Base-by-base conservation (phyloP, 2,329 filamentous ascomycete species). In the Hortaea werneckii region DNA sequence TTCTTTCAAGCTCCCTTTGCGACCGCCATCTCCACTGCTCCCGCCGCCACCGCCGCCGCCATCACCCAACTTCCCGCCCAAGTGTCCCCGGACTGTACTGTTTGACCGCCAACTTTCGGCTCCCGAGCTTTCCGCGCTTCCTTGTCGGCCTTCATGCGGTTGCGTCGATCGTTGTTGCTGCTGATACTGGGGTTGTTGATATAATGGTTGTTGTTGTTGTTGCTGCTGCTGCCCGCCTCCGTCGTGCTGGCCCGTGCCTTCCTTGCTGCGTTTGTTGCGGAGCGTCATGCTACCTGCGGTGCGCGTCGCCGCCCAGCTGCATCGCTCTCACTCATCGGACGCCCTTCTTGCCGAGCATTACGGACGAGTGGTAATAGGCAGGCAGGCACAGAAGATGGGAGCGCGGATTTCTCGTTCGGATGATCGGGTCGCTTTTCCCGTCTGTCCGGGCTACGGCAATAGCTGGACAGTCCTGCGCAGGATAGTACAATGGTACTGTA, bases 81-180 rank as follows among this genome's bases (percentile, higher is more conserved):
- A 59, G 12, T 56, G 72, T 2, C 75, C 80, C 10, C 40, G 40
- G 2, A 83, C 72, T 44, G 83, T 87, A 59, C 79, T 76, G 60
- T 74, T 76, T 50, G 82, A 85, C 57, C 76, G 76, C 66, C 76
- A 78, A 69, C 80, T 85, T 58, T 79, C 76, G 59, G 76, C 77
- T 68, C 77, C 79, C 54, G 77, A 76, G 73, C 77, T 80, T 68
- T 78, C 78, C 54, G 75, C 69, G 53, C 80, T 81, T 70, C 76
- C 80, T 74, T 50, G 50, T 43, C 42, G 45, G 8, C 9, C 32
- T n/a, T 9, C 32, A 9, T 9, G 32, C 32, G 32, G n/a, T 4
- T 9, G 20, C 20, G 20, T 20, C 20, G 20, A 20, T 20, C 20
- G 20, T 20, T 20, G 20, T 20, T 20, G 20, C 20, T 20, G 20